These are phyloP conservation scores for Nakaseomyces bracarensis DNA, from an alignment of 1,139 yeast species.

Conservation along the genomic window DNA sequence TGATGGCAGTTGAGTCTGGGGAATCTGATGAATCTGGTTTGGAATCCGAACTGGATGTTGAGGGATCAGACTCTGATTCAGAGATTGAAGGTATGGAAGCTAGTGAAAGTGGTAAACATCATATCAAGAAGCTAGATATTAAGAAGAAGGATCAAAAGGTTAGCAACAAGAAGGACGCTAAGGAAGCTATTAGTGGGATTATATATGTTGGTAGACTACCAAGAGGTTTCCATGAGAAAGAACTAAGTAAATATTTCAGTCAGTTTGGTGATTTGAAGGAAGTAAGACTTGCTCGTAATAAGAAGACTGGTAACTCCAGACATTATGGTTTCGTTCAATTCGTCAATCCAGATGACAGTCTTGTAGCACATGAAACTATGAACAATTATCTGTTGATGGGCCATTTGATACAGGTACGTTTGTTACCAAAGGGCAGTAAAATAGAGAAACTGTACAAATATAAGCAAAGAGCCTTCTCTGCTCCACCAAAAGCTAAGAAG, in stretches of 20 bases:
- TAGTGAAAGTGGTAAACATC: constrained; percentile 25
- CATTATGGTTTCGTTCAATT: constrained; percentile 92
- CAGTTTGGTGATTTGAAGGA: constrained; percentile 84
- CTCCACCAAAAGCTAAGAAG: constrained; percentile 38
- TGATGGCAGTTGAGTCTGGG: constrained; percentile 3
- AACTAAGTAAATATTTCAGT: constrained; percentile 61
- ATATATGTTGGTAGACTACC: constrained; percentile 90
- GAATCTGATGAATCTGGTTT: constrained; percentile 6
- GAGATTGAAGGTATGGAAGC: constrained; percentile 32
- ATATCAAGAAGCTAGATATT: constrained; percentile 26
- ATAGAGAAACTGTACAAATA: constrained; percentile 54
- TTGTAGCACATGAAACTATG: constrained; percentile 90
- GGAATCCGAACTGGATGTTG: constrained; percentile 10
- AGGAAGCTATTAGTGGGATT: constrained; percentile 32
- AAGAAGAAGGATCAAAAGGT: constrained; percentile 24
- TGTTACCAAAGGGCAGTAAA: constrained; percentile 40
- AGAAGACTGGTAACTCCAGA: constrained; percentile 83
- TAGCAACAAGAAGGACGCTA: constrained; percentile 11
- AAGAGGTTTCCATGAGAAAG: constrained; percentile 80
- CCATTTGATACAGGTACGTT: constrained; percentile 65
- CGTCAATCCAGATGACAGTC: constrained; percentile 63
- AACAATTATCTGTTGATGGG: constrained; percentile 85
- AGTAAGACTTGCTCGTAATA: constrained; percentile 77
- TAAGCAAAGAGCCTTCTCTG: constrained; percentile 43
- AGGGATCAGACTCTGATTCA: constrained; percentile 16